These are phyloP conservation scores for Pholiota conissans DNA, from an alignment of 768 basidiomycete genomes.

Conservation along the genomic window DNA sequence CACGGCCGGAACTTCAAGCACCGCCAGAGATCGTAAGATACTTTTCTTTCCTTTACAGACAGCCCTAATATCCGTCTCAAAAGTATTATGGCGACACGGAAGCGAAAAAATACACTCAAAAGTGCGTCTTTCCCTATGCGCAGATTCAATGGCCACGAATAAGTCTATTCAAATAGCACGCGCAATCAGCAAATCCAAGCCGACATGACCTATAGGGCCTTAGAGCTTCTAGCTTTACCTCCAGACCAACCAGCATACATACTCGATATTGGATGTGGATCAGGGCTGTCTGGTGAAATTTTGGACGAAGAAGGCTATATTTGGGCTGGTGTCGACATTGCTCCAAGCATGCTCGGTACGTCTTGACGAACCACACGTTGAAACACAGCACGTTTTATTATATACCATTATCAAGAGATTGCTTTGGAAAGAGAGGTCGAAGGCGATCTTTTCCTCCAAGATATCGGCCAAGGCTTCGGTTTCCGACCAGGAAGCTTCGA, in stretches of 20 bases:
- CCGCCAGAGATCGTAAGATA: constrained; percentile 85
- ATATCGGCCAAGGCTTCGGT: constrained; percentile 97
- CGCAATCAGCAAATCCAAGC: constrained; percentile 97
- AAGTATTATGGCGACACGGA: constrained; percentile 97
- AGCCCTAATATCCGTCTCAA: constrained; percentile 7
- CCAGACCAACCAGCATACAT: constrained; percentile 79
- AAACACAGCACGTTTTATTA: background rate
- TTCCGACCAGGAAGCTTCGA: constrained; percentile 97
- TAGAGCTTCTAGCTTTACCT: constrained; percentile 87
- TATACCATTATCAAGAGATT: constrained; percentile 60
- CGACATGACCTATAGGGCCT: constrained; percentile 94
- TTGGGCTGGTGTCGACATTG: constrained; percentile 94
- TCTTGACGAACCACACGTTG: constrained; percentile 3
- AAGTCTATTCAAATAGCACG: constrained; percentile 50
- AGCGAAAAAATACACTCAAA: constrained; percentile 95
- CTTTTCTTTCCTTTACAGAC: background rate
- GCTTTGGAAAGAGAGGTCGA: constrained; percentile 94
- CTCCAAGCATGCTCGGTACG: constrained; percentile 95
- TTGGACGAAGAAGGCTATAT: constrained; percentile 90
- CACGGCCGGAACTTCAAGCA: constrained; percentile 83
- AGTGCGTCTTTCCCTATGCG: constrained; percentile 54
- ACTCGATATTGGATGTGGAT: constrained; percentile 96
- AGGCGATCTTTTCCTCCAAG: constrained; percentile 94
- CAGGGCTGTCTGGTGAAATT: constrained; percentile 95
- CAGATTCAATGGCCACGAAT: constrained; percentile 14